Conservation (phyloP, 2,329 filamentous ascomycete genomes). For the Fusarium sp. region DNA sequence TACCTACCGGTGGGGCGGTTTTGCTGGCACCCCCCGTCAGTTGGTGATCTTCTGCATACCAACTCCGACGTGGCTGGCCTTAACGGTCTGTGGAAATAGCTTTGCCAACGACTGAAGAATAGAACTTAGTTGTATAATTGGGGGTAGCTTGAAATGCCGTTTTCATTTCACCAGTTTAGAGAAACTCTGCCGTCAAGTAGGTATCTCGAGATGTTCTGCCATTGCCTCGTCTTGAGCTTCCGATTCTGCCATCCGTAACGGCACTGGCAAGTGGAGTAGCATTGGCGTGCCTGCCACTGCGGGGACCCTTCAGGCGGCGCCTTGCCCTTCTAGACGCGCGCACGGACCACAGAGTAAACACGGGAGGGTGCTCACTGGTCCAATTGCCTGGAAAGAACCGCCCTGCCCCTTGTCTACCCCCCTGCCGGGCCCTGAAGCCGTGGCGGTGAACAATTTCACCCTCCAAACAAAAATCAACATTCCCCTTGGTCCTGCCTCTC, state of each 20-base stretch:
- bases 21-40: slow-evolving; percentile 29
- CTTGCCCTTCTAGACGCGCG: slow-evolving; percentile 50
- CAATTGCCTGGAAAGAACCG: slow-evolving; percentile 43
- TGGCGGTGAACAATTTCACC: slow-evolving; percentile 56
- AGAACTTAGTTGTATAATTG: not conserved
- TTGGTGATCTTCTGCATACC: slow-evolving; percentile 22
- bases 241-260: slow-evolving; percentile 8
- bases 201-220: slow-evolving; percentile 8
- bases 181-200: not conserved
- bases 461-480: slow-evolving; percentile 56
- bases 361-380: slow-evolving; percentile 50
- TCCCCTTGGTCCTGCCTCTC: slow-evolving; percentile 44
- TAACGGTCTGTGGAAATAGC: slow-evolving; percentile 16
- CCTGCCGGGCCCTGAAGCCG: slow-evolving; percentile 42
- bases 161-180: not conserved
- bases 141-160: not conserved
- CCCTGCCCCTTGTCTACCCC: slow-evolving; percentile 46
- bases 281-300: slow-evolving; percentile 36
- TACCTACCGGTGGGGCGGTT: slow-evolving; percentile 20
- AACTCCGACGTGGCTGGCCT: slow-evolving; percentile 37
- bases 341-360: slow-evolving; percentile 54
- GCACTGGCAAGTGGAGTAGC: slow-evolving; percentile 29
- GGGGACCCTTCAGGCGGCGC: slow-evolving; percentile 40
- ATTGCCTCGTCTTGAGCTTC: slow-evolving; percentile 17
- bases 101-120: not conserved